A percentile compares a stretch with the other conserved stretches of the same genome.
Evolutionary conservation across 106 monocot genomes (phyloP).

Genomic region (Acorus gramineus): DNA sequence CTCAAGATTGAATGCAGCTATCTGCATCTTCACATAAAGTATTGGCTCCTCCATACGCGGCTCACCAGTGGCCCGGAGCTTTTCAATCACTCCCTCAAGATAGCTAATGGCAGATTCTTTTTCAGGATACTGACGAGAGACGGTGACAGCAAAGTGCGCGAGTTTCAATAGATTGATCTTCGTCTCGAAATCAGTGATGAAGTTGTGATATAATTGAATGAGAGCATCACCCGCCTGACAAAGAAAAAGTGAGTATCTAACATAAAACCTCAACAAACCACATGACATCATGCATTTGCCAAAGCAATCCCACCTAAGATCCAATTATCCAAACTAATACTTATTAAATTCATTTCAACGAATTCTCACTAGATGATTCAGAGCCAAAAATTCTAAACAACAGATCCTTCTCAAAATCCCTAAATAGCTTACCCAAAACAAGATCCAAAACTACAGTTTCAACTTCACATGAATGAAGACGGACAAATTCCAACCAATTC

Average conservation of each 20-base stretch:
- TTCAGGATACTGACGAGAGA: constrained; percentile 80
- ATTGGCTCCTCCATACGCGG: constrained; percentile 66
- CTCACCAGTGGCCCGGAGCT: constrained; percentile 62
- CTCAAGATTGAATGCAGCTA: constrained; percentile 75
- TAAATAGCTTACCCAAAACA: too few species aligned
- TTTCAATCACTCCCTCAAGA: constrained; percentile 80
- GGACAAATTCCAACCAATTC: too few species aligned
- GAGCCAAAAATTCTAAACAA: too few species aligned
- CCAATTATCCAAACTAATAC: too few species aligned
- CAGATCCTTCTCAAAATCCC: too few species aligned
- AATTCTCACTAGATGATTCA: too few species aligned
- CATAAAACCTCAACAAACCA: too few species aligned
- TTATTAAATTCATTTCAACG: too few species aligned
- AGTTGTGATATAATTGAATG: constrained; percentile 91
- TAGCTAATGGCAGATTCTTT: constrained; percentile 84
- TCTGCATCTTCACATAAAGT: constrained; percentile 94
- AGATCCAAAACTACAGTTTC: too few species aligned
- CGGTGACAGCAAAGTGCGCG: constrained; percentile 78
- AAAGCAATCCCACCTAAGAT: too few species aligned
- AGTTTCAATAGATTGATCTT: constrained; percentile 99
- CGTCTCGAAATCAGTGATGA: constrained; percentile 96
- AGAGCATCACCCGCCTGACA: constrained; percentile 84
- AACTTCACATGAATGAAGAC: too few species aligned
- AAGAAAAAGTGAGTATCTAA: background rate
- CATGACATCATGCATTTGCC: too few species aligned